phyloP scores from a whole-genome alignment of 2,329 filamentous ascomycete genomes.

The Curvularia sp. region DNA sequence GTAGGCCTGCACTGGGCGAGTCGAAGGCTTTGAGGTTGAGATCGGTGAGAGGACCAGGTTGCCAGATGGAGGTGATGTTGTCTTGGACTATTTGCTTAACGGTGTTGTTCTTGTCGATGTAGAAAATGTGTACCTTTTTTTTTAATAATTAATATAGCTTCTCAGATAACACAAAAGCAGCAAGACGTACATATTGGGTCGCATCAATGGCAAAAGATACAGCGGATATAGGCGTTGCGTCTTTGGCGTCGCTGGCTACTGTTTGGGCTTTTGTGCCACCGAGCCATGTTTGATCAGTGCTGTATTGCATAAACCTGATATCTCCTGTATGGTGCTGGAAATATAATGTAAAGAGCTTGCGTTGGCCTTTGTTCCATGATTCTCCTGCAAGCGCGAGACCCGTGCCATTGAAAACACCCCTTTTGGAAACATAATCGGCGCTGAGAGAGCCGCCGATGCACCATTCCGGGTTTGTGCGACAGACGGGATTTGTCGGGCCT shows the following conservation, averaged over 20 bases:
- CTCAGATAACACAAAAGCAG: background rate
- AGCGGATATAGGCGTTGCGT: slow-evolving; percentile 53
- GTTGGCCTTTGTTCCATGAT: slow-evolving; percentile 49
- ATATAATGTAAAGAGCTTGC: slow-evolving; percentile 53
- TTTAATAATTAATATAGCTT: background rate
- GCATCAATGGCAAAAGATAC: slow-evolving; percentile 51
- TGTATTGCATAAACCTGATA: slow-evolving; percentile 52
- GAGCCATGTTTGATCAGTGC: slow-evolving; percentile 46
- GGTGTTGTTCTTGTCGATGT: slow-evolving; percentile 51
- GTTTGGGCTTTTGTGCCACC: slow-evolving; percentile 50
- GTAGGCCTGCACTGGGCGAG: slow-evolving; percentile 85
- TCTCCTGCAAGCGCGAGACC: slow-evolving; percentile 56
- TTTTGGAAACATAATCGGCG: slow-evolving; percentile 48
- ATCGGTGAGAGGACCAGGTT: slow-evolving; percentile 61
- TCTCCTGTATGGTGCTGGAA: slow-evolving; percentile 55
- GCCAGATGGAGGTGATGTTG: slow-evolving; percentile 52
- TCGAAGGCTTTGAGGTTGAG: slow-evolving; percentile 87
- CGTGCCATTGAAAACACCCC: slow-evolving; percentile 57
- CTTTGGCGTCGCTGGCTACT: slow-evolving; percentile 54
- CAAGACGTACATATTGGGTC: slow-evolving; percentile 44
- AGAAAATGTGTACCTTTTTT: slow-evolving; percentile 50
- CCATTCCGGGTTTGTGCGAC: slow-evolving; percentile 35
- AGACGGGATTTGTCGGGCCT: slow-evolving; percentile 30
- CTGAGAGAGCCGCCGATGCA: slow-evolving; percentile 52
- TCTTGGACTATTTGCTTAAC: slow-evolving; percentile 51